Base-by-base conservation (phyloP, 352 stramenopile species). In the Globisporangium irregulare region DNA sequence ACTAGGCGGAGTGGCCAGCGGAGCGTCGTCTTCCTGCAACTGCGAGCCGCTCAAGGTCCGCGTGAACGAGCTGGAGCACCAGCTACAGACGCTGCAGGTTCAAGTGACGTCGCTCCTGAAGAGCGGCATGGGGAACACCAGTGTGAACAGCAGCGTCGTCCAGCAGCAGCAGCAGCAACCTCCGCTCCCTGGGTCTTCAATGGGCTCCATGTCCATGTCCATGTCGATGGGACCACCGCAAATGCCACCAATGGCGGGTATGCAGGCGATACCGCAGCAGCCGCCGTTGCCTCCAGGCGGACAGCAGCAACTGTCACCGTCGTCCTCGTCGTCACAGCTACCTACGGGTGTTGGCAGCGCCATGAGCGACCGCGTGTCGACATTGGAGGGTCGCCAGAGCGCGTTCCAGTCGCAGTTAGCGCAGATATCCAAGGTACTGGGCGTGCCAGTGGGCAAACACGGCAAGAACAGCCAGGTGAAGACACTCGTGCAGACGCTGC, bases 361-460 rank as follows among this genome's bases (percentile, higher is more conserved):
- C 4, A 69, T 91, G 60, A 89, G 75, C 61, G 86, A 92, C 65
- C 76, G 85, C 51, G 84, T 94, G 27, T 93, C 85, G 41, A 93
- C 85, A 38, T 62, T 93, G 12, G 85, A 93, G 69, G 85, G 85
- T 22, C 78, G 85, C 20, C 85, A 93, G 62, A 90, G 81, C 50
- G 83, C 85, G 32, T 93, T 93, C 70, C 85, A 93, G 79, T 93
- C 85, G 38, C 85, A 93, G 66, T 41, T 93, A 22, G 85, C 85
- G 41, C 85, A 93, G 69, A 89, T 93, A 64, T 83, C 82, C 6
- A 91, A 92, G 43, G 79, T 90, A 1, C 64, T 93, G 2, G 80
- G 80, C 20, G 82, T 92, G 9, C 80, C 86, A 0, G 77, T 80
- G 41, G 84, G 86, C 29, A 92, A 90, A 51, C 73, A 78, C n/a